phyloP scores from a whole-genome alignment of 106 monocot genomes.

The Posidonia australis region DNA sequence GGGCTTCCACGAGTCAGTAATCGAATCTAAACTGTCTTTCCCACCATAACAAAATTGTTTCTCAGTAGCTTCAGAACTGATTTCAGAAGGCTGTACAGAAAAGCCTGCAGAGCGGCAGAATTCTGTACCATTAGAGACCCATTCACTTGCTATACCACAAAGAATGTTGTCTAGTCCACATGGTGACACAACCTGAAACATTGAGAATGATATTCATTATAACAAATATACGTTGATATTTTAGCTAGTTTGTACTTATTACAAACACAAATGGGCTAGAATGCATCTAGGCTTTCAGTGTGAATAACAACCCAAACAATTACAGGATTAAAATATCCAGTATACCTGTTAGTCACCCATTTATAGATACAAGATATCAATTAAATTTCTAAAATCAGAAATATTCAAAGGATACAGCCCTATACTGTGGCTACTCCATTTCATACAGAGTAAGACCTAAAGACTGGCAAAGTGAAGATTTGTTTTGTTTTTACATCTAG shows the following conservation, averaged over 20 bases:
- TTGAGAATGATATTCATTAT: neutral
- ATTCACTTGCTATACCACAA: constrained; percentile 77
- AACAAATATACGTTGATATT: neutral
- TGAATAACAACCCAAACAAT: no score
- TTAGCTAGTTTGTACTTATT: neutral
- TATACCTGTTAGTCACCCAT: no score
- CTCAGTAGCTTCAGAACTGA: constrained; percentile 17
- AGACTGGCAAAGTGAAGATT: no score
- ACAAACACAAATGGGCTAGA: no score
- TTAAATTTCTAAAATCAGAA: no score
- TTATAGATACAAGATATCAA: no score
- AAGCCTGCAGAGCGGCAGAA: constrained; percentile 80
- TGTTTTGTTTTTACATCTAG: no score
- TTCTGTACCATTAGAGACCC: constrained; percentile 94
- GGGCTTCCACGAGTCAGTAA: constrained; percentile 58
- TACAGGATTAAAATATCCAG: no score
- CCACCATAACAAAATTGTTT: constrained; percentile 73
- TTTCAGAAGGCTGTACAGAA: constrained; percentile 32
- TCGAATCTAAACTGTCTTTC: constrained; percentile 58
- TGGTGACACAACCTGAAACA: constrained; percentile 71
- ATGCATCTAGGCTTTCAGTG: no score
- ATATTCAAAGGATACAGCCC: no score
- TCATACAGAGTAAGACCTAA: neutral
- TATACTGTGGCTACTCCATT: neutral
- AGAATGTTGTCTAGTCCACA: constrained; percentile 76